Conservation (phyloP, 306 rosid species). For the Inga leiocalycina region DNA sequence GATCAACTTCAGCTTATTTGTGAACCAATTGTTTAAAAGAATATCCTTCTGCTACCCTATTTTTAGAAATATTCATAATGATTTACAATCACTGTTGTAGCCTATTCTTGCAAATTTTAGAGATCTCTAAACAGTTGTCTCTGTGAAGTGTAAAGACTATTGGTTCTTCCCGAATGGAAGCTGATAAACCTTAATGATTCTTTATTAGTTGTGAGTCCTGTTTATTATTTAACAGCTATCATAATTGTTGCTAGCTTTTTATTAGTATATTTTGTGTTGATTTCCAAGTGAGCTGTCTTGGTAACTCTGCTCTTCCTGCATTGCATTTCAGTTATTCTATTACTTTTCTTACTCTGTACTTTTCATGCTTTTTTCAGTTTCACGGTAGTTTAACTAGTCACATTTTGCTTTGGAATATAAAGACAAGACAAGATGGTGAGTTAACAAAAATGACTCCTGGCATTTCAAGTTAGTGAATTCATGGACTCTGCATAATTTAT, state of each 20-base stretch:
- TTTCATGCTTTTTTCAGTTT: background rate
- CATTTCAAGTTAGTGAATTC: background rate
- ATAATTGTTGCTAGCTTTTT: background rate
- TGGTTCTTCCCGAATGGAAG: background rate
- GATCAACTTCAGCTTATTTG: background rate
- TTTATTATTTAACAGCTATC: background rate
- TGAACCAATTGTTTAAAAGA: background rate
- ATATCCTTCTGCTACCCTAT: background rate
- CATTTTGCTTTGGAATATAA: background rate
- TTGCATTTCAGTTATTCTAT: background rate
- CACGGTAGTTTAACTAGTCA: background rate
- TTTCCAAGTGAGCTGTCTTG: background rate
- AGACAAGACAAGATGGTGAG: constrained; percentile 51
- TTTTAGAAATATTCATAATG: background rate
- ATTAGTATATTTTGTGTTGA: background rate
- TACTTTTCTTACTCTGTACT: background rate
- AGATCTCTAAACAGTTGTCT: background rate
- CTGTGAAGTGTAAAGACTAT: background rate
- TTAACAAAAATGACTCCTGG: background rate
- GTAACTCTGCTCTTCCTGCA: background rate
- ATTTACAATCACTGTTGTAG: background rate
- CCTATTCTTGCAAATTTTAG: background rate
- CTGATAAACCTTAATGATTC: background rate
- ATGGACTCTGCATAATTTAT: background rate
- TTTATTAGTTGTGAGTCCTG: background rate